Percentiles rank a stretch among this genome's conserved stretches.
Evolutionary conservation across 2,329 filamentous ascomycete genomes (phyloP).

Genomic region (Hypoxylon sp.): DNA sequence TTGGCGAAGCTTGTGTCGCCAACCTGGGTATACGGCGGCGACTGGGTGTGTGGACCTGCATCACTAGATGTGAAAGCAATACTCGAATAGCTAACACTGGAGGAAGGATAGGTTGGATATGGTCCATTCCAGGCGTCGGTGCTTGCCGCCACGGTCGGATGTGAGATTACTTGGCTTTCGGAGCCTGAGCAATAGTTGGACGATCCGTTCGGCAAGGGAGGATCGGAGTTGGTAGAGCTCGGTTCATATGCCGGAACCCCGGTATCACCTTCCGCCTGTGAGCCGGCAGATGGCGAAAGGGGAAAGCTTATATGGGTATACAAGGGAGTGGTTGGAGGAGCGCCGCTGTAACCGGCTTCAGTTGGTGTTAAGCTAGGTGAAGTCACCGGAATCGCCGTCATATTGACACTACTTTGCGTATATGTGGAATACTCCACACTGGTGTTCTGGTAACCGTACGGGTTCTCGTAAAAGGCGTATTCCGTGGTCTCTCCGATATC

Average conservation of each 20-base stretch:
- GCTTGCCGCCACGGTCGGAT: background rate
- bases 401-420: background rate
- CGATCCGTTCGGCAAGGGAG: background rate
- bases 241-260: background rate
- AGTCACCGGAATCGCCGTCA: background rate
- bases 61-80: background rate
- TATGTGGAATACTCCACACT: background rate
- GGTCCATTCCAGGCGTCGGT: background rate
- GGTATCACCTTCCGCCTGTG: background rate
- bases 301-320: no score
- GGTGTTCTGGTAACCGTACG: background rate
- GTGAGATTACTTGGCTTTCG: background rate
- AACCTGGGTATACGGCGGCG: background rate
- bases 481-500: background rate
- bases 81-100: background rate
- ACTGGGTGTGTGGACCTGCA: background rate
- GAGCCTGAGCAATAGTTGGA: background rate
- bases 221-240: constrained; percentile 1
- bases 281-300: background rate
- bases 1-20: background rate
- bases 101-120: background rate
- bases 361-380: background rate
- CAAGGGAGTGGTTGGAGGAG: background rate
- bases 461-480: background rate
- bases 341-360: background rate